These are phyloP conservation scores for Beta lomatogona DNA, from an alignment of 179 eudicot species.

Conservation along the genomic window DNA sequence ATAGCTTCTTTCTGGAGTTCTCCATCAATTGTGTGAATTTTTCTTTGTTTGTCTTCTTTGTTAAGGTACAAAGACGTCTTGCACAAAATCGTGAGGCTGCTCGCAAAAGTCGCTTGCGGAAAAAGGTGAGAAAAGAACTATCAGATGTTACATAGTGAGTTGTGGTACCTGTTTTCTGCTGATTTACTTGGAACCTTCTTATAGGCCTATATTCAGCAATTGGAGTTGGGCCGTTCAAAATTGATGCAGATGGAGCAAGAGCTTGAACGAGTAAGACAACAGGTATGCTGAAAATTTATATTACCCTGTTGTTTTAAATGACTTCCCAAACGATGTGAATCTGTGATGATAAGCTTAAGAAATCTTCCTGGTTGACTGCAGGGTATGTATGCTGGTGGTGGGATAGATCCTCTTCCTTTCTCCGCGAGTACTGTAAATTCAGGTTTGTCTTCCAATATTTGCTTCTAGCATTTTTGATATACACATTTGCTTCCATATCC, in stretches of 20 bases:
- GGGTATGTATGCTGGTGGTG: slow-evolving; percentile 63
- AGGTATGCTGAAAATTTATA: slow-evolving; percentile 41
- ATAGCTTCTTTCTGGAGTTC: neutral
- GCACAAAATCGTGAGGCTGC: slow-evolving; percentile 99
- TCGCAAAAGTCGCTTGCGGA: slow-evolving; percentile 93
- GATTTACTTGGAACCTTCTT: slow-evolving; percentile 25
- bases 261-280: slow-evolving; percentile 76
- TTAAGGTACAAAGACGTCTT: slow-evolving; percentile 87
- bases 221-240: slow-evolving; percentile 83
- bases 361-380: slow-evolving; percentile 41
- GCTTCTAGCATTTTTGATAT: slow-evolving; percentile 3
- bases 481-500: slow-evolving; percentile 3
- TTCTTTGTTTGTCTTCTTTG: slow-evolving; percentile 12
- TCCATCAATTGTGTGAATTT: neutral
- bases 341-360: slow-evolving; percentile 11
- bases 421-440: slow-evolving; percentile 54
- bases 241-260: slow-evolving; percentile 89
- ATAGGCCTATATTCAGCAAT: slow-evolving; percentile 96
- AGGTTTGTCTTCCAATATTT: slow-evolving; percentile 57
- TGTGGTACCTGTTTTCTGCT: neutral
- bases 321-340: neutral
- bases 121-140: slow-evolving; percentile 58
- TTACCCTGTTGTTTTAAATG: neutral
- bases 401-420: slow-evolving; percentile 55
- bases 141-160: neutral